Evolutionary conservation across 176 grass and related monocot genomes (phyloP).

Genomic region (Typha latifolia): DNA sequence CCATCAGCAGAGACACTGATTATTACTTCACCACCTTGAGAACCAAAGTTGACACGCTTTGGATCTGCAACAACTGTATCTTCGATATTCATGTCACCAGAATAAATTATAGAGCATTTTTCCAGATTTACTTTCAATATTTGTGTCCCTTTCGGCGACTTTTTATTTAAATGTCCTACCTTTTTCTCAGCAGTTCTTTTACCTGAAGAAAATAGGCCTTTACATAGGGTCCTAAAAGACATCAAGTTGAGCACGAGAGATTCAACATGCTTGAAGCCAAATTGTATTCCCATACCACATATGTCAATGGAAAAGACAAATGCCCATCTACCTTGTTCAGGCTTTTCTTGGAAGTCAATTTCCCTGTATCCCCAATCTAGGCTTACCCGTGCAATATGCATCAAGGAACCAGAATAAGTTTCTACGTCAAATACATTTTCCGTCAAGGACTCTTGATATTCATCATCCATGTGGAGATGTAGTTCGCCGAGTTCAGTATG

Average conservation of each 20-base stretch:
- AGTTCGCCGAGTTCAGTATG: slow-evolving; percentile 95
- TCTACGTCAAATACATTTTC: slow-evolving; percentile 94
- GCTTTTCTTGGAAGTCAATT: slow-evolving; percentile 56
- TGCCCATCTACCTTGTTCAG: slow-evolving; percentile 47
- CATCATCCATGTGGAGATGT: slow-evolving; percentile 89
- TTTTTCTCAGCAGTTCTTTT: slow-evolving; percentile 45
- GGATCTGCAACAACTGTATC: slow-evolving; percentile 83
- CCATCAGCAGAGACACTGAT: slow-evolving; percentile 89
- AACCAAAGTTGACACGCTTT: slow-evolving; percentile 96
- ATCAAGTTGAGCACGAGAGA: slow-evolving; percentile 63
- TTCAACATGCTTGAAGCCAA: slow-evolving; percentile 91
- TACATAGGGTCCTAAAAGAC: slow-evolving; percentile 72
- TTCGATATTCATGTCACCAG: slow-evolving; percentile 59
- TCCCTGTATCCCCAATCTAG: slow-evolving; percentile 91
- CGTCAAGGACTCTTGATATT: slow-evolving; percentile 81
- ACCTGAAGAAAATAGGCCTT: slow-evolving; percentile 38
- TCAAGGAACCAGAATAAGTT: slow-evolving; percentile 66
- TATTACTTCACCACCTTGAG: slow-evolving; percentile 79
- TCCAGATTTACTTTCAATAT: slow-evolving; percentile 86
- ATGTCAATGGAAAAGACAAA: slow-evolving; percentile 77
- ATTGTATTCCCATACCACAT: slow-evolving; percentile 73
- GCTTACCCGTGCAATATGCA: slow-evolving; percentile 80
- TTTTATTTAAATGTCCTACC: slow-evolving; percentile 39
- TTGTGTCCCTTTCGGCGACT: slow-evolving; percentile 55
- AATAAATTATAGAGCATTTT: slow-evolving; percentile 76